A percentile compares a stretch with the other conserved stretches of the same genome.
These are phyloP conservation scores for Sporothrix pseudoabietina DNA, from an alignment of 2,329 filamentous ascomycete genomes.

Conservation along the genomic window DNA sequence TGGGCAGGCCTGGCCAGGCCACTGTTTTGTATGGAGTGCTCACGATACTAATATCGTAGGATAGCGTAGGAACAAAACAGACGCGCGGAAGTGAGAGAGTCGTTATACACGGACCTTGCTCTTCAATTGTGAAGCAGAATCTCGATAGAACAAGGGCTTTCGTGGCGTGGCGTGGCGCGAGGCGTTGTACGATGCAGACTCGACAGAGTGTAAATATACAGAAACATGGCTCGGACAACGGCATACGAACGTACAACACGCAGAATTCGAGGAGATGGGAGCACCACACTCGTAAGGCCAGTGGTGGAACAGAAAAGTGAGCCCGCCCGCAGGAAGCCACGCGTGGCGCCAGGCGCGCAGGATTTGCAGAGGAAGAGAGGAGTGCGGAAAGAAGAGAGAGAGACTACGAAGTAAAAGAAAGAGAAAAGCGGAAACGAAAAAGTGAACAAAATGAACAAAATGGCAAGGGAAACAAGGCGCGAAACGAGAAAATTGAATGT, in stretches of 20 bases:
- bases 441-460: background rate
- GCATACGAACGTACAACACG: background rate
- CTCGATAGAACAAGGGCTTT: background rate
- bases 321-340: background rate
- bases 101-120: background rate
- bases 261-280: background rate
- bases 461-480: constrained; percentile 2
- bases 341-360: background rate
- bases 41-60: background rate
- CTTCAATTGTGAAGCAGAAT: background rate
- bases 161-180: background rate
- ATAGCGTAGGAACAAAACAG: too few species aligned
- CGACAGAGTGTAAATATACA: background rate
- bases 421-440: background rate
- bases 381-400: background rate
- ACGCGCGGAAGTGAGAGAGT: background rate
- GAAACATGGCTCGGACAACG: background rate
- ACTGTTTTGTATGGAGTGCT: background rate
- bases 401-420: background rate
- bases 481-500: background rate
- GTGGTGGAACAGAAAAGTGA: background rate
- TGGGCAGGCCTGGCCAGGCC: background rate
- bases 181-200: background rate
- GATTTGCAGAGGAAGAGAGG: background rate
- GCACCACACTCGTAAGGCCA: background rate